Evolutionary conservation across 805 yeast genomes (phyloP).

Genomic region (Candida sithepensis): DNA sequence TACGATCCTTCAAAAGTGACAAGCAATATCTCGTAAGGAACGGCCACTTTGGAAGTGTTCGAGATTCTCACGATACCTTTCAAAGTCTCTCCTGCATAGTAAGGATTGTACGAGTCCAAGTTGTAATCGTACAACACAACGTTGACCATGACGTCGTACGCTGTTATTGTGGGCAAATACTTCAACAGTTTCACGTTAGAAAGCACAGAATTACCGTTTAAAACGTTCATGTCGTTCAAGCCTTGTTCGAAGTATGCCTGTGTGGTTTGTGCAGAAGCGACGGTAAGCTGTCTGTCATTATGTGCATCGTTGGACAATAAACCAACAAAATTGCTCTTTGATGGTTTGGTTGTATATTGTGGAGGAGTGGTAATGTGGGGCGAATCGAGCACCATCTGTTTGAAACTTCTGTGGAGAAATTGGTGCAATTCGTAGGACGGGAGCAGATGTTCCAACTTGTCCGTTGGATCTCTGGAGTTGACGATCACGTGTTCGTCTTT

Average conservation of each 20-base stretch:
- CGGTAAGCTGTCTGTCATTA: too few species aligned
- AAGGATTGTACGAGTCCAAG: slow-evolving; percentile 9
- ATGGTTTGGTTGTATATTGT: not conserved
- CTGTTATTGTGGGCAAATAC: slow-evolving; percentile 3
- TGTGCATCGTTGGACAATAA: too few species aligned
- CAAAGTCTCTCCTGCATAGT: slow-evolving; percentile 11
- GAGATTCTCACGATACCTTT: slow-evolving; percentile 13
- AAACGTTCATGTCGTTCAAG: slow-evolving; percentile 1
- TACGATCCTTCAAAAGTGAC: slow-evolving; percentile 41
- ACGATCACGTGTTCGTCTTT: not conserved
- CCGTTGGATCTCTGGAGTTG: not conserved
- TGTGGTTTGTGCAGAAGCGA: not conserved
- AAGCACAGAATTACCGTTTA: slow-evolving; percentile 13
- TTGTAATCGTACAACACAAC: slow-evolving; percentile 26
- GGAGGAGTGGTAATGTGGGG: not conserved
- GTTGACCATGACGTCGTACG: slow-evolving; percentile 22
- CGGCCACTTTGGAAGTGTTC: slow-evolving; percentile 15
- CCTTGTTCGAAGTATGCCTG: not conserved
- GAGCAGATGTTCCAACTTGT: not conserved
- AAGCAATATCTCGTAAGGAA: slow-evolving; percentile 41
- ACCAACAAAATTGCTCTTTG: not conserved
- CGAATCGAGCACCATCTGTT: not conserved
- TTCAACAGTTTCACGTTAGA: not conserved
- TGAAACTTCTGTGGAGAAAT: not conserved
- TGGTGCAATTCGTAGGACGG: not conserved